phyloP scores from a whole-genome alignment of 371 early-diverging fungal genomes.

The Mucor velutinosus region DNA sequence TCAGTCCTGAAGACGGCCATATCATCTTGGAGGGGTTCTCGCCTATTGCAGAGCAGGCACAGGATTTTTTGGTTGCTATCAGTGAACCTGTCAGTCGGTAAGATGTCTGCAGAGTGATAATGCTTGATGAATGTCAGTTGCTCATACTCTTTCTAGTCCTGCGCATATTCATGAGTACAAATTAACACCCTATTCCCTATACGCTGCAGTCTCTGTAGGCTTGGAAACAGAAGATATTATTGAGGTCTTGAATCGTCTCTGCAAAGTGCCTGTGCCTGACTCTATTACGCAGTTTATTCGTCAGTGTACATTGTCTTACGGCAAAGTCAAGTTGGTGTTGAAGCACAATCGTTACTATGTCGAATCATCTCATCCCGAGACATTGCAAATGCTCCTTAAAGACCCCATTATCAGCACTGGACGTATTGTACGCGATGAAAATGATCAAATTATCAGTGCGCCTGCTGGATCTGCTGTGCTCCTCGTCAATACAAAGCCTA shows the following conservation, averaged over 20 bases:
- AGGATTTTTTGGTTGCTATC: conserved; percentile 98
- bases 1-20: conserved; percentile 88
- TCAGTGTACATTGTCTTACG: conserved; percentile 92
- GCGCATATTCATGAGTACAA: conserved; percentile 98
- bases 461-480: conserved; percentile 31
- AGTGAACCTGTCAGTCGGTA: conserved; percentile 97
- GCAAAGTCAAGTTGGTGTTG: conserved; percentile 97
- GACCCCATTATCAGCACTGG: conserved; percentile 80
- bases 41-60: conserved; percentile 93
- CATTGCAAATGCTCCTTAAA: conserved; percentile 82
- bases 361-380: conserved; percentile 88
- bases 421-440: conserved; percentile 59
- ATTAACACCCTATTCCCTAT: conserved; percentile 96
- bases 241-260: conserved; percentile 88
- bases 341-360: conserved; percentile 95
- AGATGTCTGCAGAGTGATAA: not conserved
- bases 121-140: too few species aligned
- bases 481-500: conserved; percentile 50
- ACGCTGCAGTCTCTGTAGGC: conserved; percentile 99
- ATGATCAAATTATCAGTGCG: conserved; percentile 39
- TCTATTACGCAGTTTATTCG: conserved; percentile 87
- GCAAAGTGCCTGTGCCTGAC: conserved; percentile 89
- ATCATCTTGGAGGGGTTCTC: conserved; percentile 98
- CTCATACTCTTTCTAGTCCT: conserved; percentile 64
- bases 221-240: conserved; percentile 96